These are phyloP conservation scores for Murraya koenigii DNA, from an alignment of 345 rosid species.

Conservation along the genomic window DNA sequence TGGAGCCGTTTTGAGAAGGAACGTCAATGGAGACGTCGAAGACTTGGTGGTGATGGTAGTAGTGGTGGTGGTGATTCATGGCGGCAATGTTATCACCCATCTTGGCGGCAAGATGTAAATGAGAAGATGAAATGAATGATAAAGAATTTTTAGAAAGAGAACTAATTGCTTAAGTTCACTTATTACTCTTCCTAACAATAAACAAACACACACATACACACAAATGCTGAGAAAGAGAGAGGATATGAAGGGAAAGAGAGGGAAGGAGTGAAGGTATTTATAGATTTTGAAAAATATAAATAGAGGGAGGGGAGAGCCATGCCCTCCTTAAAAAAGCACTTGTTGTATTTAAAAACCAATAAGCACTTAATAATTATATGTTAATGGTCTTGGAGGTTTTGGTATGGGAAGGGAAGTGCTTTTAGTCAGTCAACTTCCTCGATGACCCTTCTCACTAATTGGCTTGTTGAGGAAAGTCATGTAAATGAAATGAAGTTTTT, in stretches of 20 bases:
- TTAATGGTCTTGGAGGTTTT: neutral
- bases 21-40: slow-evolving; percentile 32
- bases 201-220: neutral
- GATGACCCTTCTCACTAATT: neutral
- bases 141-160: neutral
- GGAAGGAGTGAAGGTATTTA: neutral
- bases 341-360: neutral
- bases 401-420: neutral
- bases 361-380: neutral
- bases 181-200: neutral
- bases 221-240: neutral
- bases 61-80: slow-evolving; percentile 39
- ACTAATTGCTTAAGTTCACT: neutral
- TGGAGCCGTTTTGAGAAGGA: slow-evolving; percentile 35
- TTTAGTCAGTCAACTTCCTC: neutral
- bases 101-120: slow-evolving; percentile 17
- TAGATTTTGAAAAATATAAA: neutral
- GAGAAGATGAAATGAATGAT: too few relatives aligned
- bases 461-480: neutral
- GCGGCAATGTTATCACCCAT: slow-evolving; percentile 54
- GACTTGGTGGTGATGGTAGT: slow-evolving; percentile 44
- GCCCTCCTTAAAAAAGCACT: neutral
- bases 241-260: neutral
- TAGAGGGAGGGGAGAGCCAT: neutral
- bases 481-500: neutral